Conservation (phyloP, 2,329 filamentous ascomycete species). For the Lachnellula cervina region DNA sequence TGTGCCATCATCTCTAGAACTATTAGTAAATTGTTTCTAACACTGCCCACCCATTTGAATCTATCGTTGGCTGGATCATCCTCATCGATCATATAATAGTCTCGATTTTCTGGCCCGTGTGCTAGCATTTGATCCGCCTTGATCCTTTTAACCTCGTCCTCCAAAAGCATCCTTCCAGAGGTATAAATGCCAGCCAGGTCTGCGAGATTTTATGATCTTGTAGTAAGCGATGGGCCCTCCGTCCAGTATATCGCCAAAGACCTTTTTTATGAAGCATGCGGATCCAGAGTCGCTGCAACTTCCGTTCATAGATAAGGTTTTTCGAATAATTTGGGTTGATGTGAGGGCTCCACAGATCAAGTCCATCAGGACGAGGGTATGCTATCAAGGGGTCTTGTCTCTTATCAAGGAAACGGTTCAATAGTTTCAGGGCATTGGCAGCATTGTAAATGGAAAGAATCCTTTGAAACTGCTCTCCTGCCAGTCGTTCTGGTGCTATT, state of each 20-base stretch:
- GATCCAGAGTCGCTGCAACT: slow-evolving; percentile 1
- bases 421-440: slow-evolving; percentile 2
- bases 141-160: neutral
- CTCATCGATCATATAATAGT: neutral
- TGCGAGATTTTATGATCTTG: too few species aligned
- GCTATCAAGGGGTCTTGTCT: neutral
- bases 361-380: neutral
- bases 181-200: neutral
- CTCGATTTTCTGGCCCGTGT: neutral
- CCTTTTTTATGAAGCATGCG: slow-evolving; percentile 4
- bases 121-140: neutral
- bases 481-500: neutral
- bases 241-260: too few species aligned
- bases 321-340: neutral
- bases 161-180: neutral
- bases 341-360: neutral
- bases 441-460: neutral
- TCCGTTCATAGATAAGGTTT: neutral
- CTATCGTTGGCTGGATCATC: neutral
- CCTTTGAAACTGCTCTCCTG: neutral
- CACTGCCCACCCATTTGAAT: neutral
- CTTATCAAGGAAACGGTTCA: slow-evolving; percentile 3
- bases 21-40: too few species aligned
- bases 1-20: neutral
- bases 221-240: too few species aligned